These are phyloP conservation scores for Saccharomyces hybrid DNA, from an alignment of 1,139 yeast genomes.

Conservation along the genomic window DNA sequence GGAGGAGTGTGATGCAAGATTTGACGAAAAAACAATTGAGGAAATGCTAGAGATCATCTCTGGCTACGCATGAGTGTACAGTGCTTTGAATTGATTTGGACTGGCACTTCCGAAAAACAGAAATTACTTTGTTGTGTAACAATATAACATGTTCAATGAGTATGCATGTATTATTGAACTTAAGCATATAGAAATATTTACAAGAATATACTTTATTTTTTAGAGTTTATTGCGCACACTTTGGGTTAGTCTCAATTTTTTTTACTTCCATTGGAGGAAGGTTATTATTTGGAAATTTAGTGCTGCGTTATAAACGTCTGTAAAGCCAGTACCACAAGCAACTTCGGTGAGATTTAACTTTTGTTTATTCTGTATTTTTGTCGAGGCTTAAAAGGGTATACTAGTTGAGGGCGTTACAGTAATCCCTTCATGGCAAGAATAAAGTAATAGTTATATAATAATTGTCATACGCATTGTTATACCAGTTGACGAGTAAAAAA, in stretches of 20 bases:
- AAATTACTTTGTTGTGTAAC: background rate
- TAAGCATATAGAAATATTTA: background rate
- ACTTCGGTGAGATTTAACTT: background rate
- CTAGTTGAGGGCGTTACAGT: background rate
- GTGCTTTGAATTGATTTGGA: background rate
- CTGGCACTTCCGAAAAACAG: background rate
- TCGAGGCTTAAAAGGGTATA: background rate
- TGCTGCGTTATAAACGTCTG: background rate
- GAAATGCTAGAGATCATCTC: constrained; percentile 32
- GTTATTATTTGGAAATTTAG: background rate
- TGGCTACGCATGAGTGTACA: constrained; percentile 4
- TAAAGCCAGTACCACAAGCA: background rate
- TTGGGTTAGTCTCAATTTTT: background rate
- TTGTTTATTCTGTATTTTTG: background rate
- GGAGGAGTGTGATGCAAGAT: constrained; percentile 87
- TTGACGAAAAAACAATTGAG: constrained; percentile 54
- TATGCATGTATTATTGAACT: background rate
- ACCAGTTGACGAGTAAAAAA: background rate
- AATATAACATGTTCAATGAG: background rate
- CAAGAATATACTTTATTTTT: background rate
- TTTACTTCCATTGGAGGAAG: background rate
- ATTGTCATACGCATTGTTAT: background rate
- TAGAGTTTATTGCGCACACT: background rate
- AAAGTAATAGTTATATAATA: background rate
- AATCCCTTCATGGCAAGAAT: background rate